Percentiles rank a stretch among this genome's conserved stretches.
Evolutionary conservation across 1,284 basidiomycete species (phyloP).

Genomic region (Gymnopus androsaceus): DNA sequence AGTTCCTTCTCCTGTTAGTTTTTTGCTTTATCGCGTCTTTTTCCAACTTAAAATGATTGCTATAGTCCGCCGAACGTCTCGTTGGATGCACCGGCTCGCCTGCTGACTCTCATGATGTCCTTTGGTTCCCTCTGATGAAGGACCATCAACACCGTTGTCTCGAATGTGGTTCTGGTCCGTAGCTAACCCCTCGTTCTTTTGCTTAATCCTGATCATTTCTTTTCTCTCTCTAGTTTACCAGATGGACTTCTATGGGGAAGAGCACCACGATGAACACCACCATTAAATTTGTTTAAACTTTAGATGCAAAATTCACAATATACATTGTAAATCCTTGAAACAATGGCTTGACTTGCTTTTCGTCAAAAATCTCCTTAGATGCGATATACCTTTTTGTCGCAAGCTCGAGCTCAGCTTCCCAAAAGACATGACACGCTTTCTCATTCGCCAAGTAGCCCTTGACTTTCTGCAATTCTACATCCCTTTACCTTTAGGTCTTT

Average conservation of each 20-base stretch:
- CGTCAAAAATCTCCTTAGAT: not conserved
- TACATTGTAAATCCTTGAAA: not conserved
- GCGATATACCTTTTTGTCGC: too few species aligned
- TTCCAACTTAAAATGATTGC: not conserved
- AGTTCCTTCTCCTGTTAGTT: constrained; percentile 84
- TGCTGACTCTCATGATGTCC: constrained; percentile 88
- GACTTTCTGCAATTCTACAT: too few species aligned
- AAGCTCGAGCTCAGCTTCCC: too few species aligned
- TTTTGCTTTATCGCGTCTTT: constrained; percentile 15
- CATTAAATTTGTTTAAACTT: constrained; percentile 32
- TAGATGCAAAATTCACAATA: constrained; percentile 6
- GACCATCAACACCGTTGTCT: constrained; percentile 78
- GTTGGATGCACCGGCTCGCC: constrained; percentile 92
- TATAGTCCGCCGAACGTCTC: constrained; percentile 76
- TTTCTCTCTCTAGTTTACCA: constrained; percentile 47
- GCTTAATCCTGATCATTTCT: constrained; percentile 7
- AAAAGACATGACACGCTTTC: too few species aligned
- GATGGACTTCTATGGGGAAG: constrained; percentile 59
- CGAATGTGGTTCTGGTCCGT: constrained; percentile 87
- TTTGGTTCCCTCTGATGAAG: constrained; percentile 77
- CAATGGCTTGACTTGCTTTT: not conserved
- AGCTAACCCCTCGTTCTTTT: not conserved
- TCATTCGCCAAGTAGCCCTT: too few species aligned
- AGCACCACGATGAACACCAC: constrained; percentile 44
- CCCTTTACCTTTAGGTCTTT: too few species aligned